Base-by-base conservation (phyloP, 352 stramenopile genomes). In the Globisporangium takayamanum region DNA sequence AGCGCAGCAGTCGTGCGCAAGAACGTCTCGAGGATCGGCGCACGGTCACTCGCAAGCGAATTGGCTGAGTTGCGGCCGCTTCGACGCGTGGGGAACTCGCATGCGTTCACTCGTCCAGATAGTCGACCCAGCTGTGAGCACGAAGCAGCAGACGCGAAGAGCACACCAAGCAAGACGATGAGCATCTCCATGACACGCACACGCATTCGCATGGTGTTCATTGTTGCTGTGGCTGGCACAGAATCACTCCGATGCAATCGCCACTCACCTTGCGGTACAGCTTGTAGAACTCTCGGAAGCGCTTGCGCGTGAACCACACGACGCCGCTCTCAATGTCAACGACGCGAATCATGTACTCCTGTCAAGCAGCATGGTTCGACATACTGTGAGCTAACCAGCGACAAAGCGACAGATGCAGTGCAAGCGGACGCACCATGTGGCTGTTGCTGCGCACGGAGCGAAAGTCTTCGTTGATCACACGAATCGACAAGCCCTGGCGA, bases 291-390 rank as follows among this genome's bases (percentile, higher is more conserved):
- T 94, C 84, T 46, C 84, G 84, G 52, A 92, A 92, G 26, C 84
- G 72, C 62, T 91, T 91, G 37, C 76, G 74, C 1, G 80, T 92
- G 60, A 92, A 89, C 78, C 84, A 92, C 5, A 94, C 79, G 18
- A 94, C 81, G 10, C 84, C 84, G 72, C 74, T 92, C 64, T 94
- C 84, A 18, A 94, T 64, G 66, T 94, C 84, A 33, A 91, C 83
- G 11, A 92, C 82, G 57, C 84, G 82, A 50, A 94, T 84, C 62
- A 90, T 77, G 64, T 94, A 94, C 59, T 92, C 84, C 84, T 94
- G 53, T 25, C 6, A 2, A 25, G 15, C 1, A 55, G 12, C 39
- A 50, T 6, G 10, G 7, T 6, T 18, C 30, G 22, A n/a, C 11
- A 15, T 49, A 33, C 28, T 49, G 16, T 16, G 14, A 46, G 41